These are phyloP conservation scores for Onygenales sp. DNA, from an alignment of 2,329 filamentous ascomycete species.

Conservation along the genomic window DNA sequence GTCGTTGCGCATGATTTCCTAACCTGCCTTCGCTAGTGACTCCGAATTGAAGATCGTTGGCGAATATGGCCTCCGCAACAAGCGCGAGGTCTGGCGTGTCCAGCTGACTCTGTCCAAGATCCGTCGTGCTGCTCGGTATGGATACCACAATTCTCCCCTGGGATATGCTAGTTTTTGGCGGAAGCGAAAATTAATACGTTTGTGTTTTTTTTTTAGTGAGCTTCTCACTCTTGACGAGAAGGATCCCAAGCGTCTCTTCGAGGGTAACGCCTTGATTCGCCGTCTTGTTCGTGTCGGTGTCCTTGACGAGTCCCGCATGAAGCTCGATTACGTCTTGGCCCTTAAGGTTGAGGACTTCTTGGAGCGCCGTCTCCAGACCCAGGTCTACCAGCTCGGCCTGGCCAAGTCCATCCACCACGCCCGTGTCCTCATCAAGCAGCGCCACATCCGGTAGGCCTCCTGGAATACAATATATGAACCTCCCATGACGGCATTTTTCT, in stretches of 20 bases:
- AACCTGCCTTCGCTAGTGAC: constrained; percentile 68
- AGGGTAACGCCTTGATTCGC: constrained; percentile 99
- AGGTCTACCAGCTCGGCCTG: constrained; percentile 99
- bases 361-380: constrained; percentile 99
- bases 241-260: constrained; percentile 99
- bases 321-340: constrained; percentile 99
- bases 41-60: constrained; percentile 99
- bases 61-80: constrained; percentile 99
- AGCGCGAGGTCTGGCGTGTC: constrained; percentile 99
- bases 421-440: constrained; percentile 98
- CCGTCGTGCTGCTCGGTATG: constrained; percentile 99
- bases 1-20: constrained; percentile 64
- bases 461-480: background rate
- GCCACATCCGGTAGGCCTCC: constrained; percentile 70
- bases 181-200: constrained; percentile 9
- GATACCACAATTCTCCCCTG: constrained; percentile 2
- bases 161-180: background rate
- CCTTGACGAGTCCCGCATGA: constrained; percentile 99
- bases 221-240: constrained; percentile 99
- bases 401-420: constrained; percentile 99
- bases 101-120: constrained; percentile 99
- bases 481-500: background rate
- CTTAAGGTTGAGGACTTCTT: constrained; percentile 99
- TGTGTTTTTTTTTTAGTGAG: constrained; percentile 56
- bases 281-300: constrained; percentile 99